These are phyloP conservation scores for Phaeophleospora eucalypticola DNA, from an alignment of 2,329 filamentous ascomycete species.

Conservation along the genomic window DNA sequence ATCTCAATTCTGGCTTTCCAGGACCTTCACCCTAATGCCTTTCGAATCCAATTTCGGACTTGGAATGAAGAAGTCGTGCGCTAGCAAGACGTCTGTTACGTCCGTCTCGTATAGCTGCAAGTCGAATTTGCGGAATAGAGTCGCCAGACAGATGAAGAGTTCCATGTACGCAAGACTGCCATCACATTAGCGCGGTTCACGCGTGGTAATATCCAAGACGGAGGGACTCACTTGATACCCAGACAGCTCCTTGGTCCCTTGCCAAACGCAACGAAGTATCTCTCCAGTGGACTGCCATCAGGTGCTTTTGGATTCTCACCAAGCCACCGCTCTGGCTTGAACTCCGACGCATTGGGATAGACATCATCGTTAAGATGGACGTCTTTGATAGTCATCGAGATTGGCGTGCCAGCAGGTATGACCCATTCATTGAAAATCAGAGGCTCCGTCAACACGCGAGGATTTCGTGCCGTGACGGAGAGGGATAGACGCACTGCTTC, in stretches of 20 bases:
- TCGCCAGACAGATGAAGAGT: constrained; percentile 21
- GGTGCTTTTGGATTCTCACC: constrained; percentile 17
- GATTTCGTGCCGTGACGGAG: constrained; percentile 19
- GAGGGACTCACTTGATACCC: constrained; percentile 19
- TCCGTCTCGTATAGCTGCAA: constrained; percentile 21
- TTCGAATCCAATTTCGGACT: constrained; percentile 22
- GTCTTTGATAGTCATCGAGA: constrained; percentile 30
- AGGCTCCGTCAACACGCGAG: constrained; percentile 17
- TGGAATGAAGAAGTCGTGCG: constrained; percentile 20
- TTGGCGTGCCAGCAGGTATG: constrained; percentile 24
- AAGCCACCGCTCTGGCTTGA: constrained; percentile 36
- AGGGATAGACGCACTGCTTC: constrained; percentile 18
- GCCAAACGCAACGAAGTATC: constrained; percentile 37
- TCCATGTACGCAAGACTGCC: constrained; percentile 25
- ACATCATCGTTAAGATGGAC: constrained; percentile 32
- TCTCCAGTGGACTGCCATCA: constrained; percentile 23
- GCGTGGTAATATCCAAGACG: too few species aligned
- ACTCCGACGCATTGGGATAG: constrained; percentile 30
- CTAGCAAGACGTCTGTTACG: constrained; percentile 15
- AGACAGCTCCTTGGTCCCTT: constrained; percentile 34
- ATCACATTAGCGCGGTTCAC: constrained; percentile 1
- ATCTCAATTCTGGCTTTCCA: too few species aligned
- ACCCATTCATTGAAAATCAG: constrained; percentile 18
- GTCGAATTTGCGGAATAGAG: constrained; percentile 18
- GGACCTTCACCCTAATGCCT: constrained; percentile 16